Conservation (phyloP, 2,329 filamentous ascomycete species). For the Juglanconis sp. region DNA sequence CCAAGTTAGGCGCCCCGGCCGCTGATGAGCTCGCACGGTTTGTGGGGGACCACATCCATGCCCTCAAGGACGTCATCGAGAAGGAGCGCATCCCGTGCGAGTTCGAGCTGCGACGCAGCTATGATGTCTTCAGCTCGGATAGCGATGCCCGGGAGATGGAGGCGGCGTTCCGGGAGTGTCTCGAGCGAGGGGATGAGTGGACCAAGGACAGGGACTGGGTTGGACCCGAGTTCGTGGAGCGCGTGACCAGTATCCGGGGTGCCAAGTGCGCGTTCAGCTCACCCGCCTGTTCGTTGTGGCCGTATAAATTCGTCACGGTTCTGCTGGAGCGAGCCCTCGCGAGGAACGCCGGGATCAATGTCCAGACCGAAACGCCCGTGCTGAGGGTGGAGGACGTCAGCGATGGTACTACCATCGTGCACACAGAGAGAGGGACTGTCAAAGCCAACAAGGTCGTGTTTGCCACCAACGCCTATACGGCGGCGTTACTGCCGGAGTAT, state of each 20-base stretch:
- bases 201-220: conserved; percentile 7
- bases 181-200: conserved; percentile 8
- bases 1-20: background rate
- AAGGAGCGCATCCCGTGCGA: conserved; percentile 11
- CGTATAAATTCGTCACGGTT: conserved; percentile 17
- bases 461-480: conserved; percentile 14
- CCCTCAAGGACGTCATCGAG: conserved; percentile 13
- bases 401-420: conserved; percentile 1
- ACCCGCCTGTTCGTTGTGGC: conserved; percentile 13
- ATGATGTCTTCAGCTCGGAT: conserved; percentile 10
- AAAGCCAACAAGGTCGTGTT: conserved; percentile 9
- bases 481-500: conserved; percentile 12
- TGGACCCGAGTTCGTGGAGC: conserved; percentile 8
- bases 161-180: conserved; percentile 2
- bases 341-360: background rate
- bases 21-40: conserved; percentile 8
- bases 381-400: background rate
- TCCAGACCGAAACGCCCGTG: conserved; percentile 17
- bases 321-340: conserved; percentile 9
- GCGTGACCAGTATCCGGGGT: conserved; percentile 9
- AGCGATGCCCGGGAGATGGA: conserved; percentile 1
- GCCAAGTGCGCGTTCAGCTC: conserved; percentile 8
- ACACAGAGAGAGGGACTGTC: conserved; percentile 3
- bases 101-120: conserved; percentile 13
- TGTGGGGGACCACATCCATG: conserved; percentile 5